Evolutionary conservation across 2,329 filamentous ascomycete genomes (phyloP).

Genomic region (Talaromyces islandicus): DNA sequence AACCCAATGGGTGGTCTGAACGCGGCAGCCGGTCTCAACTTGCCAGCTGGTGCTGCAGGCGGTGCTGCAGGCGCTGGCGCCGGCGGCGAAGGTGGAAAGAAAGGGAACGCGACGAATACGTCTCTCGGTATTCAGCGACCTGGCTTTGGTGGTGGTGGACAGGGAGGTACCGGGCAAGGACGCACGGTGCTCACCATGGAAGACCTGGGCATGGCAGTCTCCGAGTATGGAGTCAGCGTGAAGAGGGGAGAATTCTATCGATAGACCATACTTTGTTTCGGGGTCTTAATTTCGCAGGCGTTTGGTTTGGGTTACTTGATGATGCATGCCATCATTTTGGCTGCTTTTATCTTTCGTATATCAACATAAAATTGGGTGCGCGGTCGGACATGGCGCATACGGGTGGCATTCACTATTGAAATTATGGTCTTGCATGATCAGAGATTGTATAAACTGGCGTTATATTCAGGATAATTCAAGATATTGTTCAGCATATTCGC

Average conservation of each 20-base stretch:
- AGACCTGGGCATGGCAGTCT: slow-evolving; percentile 94
- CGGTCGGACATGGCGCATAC: not conserved
- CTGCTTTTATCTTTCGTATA: not conserved
- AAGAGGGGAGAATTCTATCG: slow-evolving; percentile 97
- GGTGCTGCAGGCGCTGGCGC: slow-evolving; percentile 40
- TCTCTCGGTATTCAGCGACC: slow-evolving; percentile 69
- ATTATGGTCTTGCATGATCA: not conserved
- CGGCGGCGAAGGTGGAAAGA: slow-evolving; percentile 37
- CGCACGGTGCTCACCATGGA: slow-evolving; percentile 97
- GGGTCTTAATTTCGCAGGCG: not conserved
- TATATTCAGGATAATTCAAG: not conserved
- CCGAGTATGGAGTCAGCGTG: slow-evolving; percentile 95
- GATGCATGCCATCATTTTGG: not conserved
- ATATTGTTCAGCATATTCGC: not conserved
- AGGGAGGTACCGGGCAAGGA: slow-evolving; percentile 75
- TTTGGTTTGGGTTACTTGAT: not conserved
- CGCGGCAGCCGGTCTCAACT: slow-evolving; percentile 54
- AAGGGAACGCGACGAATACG: slow-evolving; percentile 45
- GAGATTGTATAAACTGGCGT: not conserved
- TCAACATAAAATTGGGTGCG: not conserved
- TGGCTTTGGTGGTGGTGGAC: slow-evolving; percentile 80
- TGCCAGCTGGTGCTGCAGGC: slow-evolving; percentile 49
- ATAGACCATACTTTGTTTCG: slow-evolving; percentile 35
- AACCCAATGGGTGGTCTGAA: slow-evolving; percentile 87
- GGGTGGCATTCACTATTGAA: not conserved